Percentiles rank a stretch among this genome's conserved stretches.
phyloP scores from a whole-genome alignment of 1,139 yeast genomes.

The Saccharomyces pastorianus region DNA sequence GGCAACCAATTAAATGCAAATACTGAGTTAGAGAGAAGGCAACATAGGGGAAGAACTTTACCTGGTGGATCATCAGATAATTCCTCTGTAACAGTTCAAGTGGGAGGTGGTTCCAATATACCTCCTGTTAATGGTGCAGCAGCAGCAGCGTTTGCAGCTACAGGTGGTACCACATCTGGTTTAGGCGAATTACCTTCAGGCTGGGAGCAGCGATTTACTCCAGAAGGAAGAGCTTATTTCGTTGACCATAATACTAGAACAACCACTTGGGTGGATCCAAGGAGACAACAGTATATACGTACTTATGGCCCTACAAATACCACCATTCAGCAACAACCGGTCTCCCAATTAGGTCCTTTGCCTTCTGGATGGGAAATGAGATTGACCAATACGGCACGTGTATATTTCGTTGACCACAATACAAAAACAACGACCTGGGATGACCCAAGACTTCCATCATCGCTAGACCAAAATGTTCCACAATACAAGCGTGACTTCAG shows the following conservation, averaged over 20 bases:
- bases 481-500: slow-evolving; percentile 98
- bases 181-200: slow-evolving; percentile 96
- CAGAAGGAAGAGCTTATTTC: slow-evolving; percentile 95
- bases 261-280: slow-evolving; percentile 99
- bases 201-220: slow-evolving; percentile 97
- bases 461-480: slow-evolving; percentile 95
- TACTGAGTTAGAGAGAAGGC: slow-evolving; percentile 83
- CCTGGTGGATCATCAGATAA: slow-evolving; percentile 54
- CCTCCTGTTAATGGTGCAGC: slow-evolving; percentile 57
- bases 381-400: slow-evolving; percentile 94
- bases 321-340: slow-evolving; percentile 95
- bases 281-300: slow-evolving; percentile 96
- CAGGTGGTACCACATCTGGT: slow-evolving; percentile 92
- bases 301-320: slow-evolving; percentile 75
- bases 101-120: slow-evolving; percentile 34
- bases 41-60: slow-evolving; percentile 81
- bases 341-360: slow-evolving; percentile 94
- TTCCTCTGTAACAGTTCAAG: slow-evolving; percentile 32
- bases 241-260: slow-evolving; percentile 98
- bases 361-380: slow-evolving; percentile 99
- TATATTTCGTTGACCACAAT: slow-evolving; percentile 95
- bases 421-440: slow-evolving; percentile 99
- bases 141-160: slow-evolving; percentile 73
- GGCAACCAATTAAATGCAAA: slow-evolving; percentile 46
- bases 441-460: slow-evolving; percentile 96